Base-by-base conservation (phyloP, 176 grass and related monocot genomes). In the Aegilops sharonensis region DNA sequence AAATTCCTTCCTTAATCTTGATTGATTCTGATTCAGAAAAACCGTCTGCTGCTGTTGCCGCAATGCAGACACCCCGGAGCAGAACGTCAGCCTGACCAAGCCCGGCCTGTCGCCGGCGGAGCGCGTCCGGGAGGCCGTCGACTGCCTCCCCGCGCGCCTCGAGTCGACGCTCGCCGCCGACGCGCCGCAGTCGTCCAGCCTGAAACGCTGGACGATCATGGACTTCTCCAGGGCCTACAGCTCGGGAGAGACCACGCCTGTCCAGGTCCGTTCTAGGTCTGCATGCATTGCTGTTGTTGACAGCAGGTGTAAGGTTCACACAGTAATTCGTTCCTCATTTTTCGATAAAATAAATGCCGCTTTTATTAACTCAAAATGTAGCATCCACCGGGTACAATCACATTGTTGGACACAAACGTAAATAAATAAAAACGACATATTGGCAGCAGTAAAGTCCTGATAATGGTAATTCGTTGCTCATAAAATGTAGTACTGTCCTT, bases 171-270 rank as follows among this genome's bases (percentile, higher is more conserved):
- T 90, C 20, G 29, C 20, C 79, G 17, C 9, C 20, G 74, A 25
- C 57, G 36, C 66, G 11, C 1, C 86, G 15, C 17, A 24, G 66
- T 61, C 37, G 66, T 61, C 42, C 9, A 75, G 75, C 9, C 90
- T 89, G n/a, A 87, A 43, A 57, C 85, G 97, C 8, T 90, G 94
- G 97, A 97, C 94, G 30, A 85, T 97, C 56, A 88, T 57, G 69
- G 97, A 99, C 66, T 97, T 99, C 72, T 18, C 65, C 48, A 77
- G 79, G 68, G 92, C 97, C 1, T 99, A 99, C 85, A 81, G 34
- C 32, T 91, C 92, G 35, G 97, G 97, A 39, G 92, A 99, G 76
- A 79, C 83, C 2, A 93, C 94, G 4, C 97, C 97, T 25, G 92
- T 90, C 69, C 86, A 88, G 83, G 95, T 95, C 47, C n/a, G 87